Evolutionary conservation across 169 alveolate species (phyloP).

Genomic region (Cyclospora cayetanensis): DNA sequence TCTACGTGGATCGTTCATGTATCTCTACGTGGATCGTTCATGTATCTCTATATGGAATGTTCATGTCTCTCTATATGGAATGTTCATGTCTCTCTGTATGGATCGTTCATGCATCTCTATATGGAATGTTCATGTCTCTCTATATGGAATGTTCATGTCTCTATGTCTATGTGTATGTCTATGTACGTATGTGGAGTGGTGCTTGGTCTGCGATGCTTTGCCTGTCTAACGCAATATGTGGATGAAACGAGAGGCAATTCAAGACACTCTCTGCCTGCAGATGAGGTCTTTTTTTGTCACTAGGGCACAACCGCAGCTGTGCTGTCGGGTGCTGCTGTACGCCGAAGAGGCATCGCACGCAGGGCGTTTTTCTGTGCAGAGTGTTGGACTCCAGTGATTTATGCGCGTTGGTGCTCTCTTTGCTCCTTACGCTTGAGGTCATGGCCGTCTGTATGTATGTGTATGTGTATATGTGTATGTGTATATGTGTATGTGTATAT

Average conservation of each 20-base stretch:
- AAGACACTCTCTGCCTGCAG: too few relatives aligned
- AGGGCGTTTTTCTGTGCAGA: not conserved
- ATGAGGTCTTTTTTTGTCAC: too few relatives aligned
- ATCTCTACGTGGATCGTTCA: too few relatives aligned
- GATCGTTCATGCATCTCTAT: too few relatives aligned
- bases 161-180: not conserved
- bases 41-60: too few relatives aligned
- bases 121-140: too few relatives aligned
- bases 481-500: not conserved
- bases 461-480: not conserved
- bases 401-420: too few relatives aligned
- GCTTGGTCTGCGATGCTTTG: not conserved
- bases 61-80: too few relatives aligned
- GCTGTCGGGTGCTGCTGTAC: not conserved
- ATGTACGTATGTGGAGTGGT: not conserved
- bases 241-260: not conserved
- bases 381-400: not conserved
- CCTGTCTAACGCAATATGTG: not conserved
- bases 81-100: too few relatives aligned
- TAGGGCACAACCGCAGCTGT: not conserved
- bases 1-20: too few relatives aligned
- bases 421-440: not conserved
- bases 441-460: too few relatives aligned
- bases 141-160: too few relatives aligned
- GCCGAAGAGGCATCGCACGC: not conserved